A percentile compares a stretch with the other conserved stretches of the same genome.
Evolutionary conservation across 2,329 filamentous ascomycete genomes (phyloP).

Genomic region (Alternaria sp.): DNA sequence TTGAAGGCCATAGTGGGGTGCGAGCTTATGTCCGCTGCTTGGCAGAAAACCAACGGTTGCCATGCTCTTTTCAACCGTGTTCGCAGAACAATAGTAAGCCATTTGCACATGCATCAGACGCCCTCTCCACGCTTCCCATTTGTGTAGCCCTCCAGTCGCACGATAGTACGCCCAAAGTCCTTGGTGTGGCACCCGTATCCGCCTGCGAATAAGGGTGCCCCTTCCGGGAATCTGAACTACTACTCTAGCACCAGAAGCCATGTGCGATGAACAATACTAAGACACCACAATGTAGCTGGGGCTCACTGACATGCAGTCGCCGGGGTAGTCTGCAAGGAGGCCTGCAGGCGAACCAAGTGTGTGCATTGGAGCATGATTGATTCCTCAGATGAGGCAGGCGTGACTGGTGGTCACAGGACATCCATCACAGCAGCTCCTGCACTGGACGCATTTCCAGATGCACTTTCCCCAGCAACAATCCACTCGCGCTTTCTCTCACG

Average conservation of each 20-base stretch:
- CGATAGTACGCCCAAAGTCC: neutral
- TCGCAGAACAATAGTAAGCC: constrained; percentile 24
- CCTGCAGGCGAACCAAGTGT: neutral
- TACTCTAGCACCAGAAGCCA: neutral
- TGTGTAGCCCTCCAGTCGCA: neutral
- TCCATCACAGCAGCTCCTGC: neutral
- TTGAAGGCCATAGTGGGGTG: constrained; percentile 23
- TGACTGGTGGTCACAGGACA: neutral
- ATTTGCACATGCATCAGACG: neutral
- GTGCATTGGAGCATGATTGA: neutral
- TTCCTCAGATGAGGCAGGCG: neutral
- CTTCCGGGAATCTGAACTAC: neutral
- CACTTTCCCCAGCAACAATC: neutral
- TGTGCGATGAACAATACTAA: constrained; percentile 9
- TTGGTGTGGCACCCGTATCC: neutral
- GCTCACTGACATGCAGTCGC: neutral
- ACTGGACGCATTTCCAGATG: neutral
- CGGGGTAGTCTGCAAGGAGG: neutral
- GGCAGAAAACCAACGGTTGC: constrained; percentile 10
- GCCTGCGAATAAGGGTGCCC: neutral
- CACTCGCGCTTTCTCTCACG: neutral
- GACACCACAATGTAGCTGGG: neutral
- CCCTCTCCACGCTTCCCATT: neutral
- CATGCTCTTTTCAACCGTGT: constrained; percentile 13
- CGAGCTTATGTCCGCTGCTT: constrained; percentile 16